Percentiles rank a stretch among this genome's conserved stretches.
Evolutionary conservation across 768 basidiomycete species (phyloP).

Genomic region (Udeniomyces megalosporus): DNA sequence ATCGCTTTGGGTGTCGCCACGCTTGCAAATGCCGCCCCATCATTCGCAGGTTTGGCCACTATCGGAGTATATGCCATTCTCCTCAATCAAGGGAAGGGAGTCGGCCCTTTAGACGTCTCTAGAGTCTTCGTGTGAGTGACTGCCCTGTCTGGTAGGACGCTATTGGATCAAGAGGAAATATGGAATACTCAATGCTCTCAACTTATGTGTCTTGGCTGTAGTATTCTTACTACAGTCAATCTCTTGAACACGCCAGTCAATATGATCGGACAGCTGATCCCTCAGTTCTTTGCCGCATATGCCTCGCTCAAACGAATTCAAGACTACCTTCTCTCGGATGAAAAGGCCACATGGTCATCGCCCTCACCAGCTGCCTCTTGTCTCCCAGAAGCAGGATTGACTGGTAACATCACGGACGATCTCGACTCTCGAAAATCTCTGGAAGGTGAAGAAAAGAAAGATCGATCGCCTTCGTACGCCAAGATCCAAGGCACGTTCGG

Average conservation of each 20-base stretch:
- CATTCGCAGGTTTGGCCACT: neutral
- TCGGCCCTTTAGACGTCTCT: neutral
- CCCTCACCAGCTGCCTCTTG: no score
- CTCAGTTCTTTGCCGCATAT: neutral
- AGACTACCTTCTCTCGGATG: neutral
- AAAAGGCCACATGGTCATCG: no score
- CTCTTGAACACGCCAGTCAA: neutral
- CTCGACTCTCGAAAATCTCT: no score
- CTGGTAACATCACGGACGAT: no score
- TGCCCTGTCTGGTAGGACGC: neutral
- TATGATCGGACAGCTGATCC: neutral
- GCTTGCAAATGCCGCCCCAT: neutral
- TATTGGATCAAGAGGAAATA: no score
- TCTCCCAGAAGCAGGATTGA: no score
- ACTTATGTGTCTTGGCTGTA: neutral
- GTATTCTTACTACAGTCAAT: conserved; percentile 1
- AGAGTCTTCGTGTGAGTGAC: neutral
- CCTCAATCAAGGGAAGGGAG: neutral
- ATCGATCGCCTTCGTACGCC: no score
- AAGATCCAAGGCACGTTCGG: neutral
- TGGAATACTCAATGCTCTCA: no score
- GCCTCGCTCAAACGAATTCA: conserved; percentile 1
- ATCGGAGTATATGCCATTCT: conserved; percentile 2
- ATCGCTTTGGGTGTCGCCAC: neutral
- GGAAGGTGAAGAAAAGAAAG: no score